phyloP scores from a whole-genome alignment of 768 basidiomycete genomes.

The Boletus reticulatus region DNA sequence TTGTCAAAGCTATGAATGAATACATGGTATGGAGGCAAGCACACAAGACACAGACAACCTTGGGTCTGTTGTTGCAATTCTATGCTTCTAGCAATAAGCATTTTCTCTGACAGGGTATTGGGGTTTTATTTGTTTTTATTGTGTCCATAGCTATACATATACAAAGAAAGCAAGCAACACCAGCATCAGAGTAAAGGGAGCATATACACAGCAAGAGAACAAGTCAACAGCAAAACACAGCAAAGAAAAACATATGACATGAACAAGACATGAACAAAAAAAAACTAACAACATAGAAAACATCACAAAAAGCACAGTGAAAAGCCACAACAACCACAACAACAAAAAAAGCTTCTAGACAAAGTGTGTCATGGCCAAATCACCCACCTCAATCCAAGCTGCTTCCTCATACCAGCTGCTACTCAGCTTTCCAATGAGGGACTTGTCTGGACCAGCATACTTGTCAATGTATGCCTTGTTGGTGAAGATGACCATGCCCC shows the following conservation, averaged over 20 bases:
- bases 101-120: neutral
- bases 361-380: slow-evolving; percentile 24
- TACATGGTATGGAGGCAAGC: neutral
- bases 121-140: slow-evolving; percentile 7
- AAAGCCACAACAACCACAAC: neutral
- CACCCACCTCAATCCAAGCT: slow-evolving; percentile 37
- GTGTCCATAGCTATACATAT: slow-evolving; percentile 6
- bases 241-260: no score
- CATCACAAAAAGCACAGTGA: neutral
- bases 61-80: no score
- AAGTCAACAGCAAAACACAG: slow-evolving; percentile 13
- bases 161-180: slow-evolving; percentile 3
- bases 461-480: slow-evolving; percentile 59
- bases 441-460: slow-evolving; percentile 45
- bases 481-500: slow-evolving; percentile 73
- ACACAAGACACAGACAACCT: neutral
- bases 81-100: neutral
- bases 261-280: neutral
- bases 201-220: slow-evolving; percentile 17
- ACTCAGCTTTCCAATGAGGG: slow-evolving; percentile 43
- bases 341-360: slow-evolving; percentile 6
- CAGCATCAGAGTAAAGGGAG: neutral
- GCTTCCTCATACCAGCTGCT: slow-evolving; percentile 27
- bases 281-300: neutral
- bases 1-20: neutral